Base-by-base conservation (phyloP, 139 green algal genomes). In the Tetraselmis striata region DNA sequence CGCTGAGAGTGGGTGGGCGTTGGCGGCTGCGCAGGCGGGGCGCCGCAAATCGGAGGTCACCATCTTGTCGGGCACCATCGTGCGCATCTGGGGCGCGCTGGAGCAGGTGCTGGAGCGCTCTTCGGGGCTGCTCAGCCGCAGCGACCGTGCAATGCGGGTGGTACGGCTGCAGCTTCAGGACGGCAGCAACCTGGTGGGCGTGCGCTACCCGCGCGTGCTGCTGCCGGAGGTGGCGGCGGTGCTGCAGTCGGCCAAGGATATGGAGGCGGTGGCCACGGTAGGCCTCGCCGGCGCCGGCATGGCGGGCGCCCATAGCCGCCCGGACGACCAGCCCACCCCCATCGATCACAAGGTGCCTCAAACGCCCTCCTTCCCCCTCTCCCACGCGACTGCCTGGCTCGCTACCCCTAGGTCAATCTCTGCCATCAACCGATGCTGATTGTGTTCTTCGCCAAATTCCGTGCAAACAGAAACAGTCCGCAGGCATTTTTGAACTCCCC, bases 81-180 rank as follows among this genome's bases (percentile, higher is more conserved):
- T 97, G 74, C 87, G 93, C 31, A 88, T 95, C 79, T 97, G 93
- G 93, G 92, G 90, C n/a, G 82, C 86, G 25, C 88, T 97, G 76
- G 93, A 97, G 86, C 77, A 77, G 28, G 88, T 95, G 59, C 89
- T 97, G 76, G 87, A 94, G 81, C 27, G 76, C 76, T 67, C 45
- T 18, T 11, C 26, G 5, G 83, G 89, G 78, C 86, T 97, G 77
- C 74, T 77, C 74, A 86, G 75, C 31, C 88, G 88, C 28, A 77
- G 80, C 30, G 93, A 97, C 79, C 86, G 92, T 2, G 87, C 80
- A 2, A 91, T 97, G 89, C 83, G 93, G 29, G 89, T 95, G 26
- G 89, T 97, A 75, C 79, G 93, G 25, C 84, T 91, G 2, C 84
- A 86, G 30, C 79, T 90, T 76, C 83, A 81, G 1, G 84, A 87